These are phyloP conservation scores for Ettlia oleoabundans DNA, from an alignment of 139 green algal species.

Conservation along the genomic window DNA sequence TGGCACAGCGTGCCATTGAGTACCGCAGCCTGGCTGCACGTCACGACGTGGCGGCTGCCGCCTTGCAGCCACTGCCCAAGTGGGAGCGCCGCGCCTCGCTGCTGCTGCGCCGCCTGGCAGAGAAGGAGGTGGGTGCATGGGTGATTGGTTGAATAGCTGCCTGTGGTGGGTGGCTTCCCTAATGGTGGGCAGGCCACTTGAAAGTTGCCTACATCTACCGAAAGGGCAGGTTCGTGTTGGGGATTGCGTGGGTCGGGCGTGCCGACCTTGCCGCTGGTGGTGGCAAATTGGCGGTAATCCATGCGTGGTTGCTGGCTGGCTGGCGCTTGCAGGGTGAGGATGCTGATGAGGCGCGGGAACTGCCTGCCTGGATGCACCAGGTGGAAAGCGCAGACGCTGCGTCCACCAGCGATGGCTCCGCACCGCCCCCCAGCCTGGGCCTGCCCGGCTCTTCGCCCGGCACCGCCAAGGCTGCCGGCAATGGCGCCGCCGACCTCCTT, in stretches of 20 bases:
- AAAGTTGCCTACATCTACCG: too few relatives aligned
- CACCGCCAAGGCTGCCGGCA: background rate
- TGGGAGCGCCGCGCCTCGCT: conserved; percentile 80
- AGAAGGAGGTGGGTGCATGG: conserved; percentile 50
- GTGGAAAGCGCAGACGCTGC: conserved; percentile 1
- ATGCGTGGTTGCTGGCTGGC: conserved; percentile 13
- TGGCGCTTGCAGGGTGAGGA: conserved; percentile 45
- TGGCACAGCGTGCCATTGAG: conserved; percentile 95
- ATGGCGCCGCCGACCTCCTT: conserved; percentile 13
- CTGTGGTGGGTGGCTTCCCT: too few relatives aligned
- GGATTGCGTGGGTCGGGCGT: too few relatives aligned
- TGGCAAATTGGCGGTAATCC: too few relatives aligned
- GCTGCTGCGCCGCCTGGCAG: conserved; percentile 74
- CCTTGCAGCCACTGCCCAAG: conserved; percentile 81
- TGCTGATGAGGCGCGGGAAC: conserved; percentile 51
- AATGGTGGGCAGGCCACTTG: too few relatives aligned
- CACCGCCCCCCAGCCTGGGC: background rate
- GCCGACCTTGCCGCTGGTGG: too few relatives aligned
- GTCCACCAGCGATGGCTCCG: background rate
- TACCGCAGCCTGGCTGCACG: conserved; percentile 73
- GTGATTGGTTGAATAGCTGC: too few relatives aligned
- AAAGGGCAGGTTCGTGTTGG: too few relatives aligned
- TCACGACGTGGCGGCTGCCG: conserved; percentile 48
- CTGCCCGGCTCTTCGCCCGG: conserved; percentile 6
- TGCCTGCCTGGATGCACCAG: conserved; percentile 53